These are phyloP conservation scores for Tanacetum coccineum DNA, from an alignment of 129 eudicot species.

Conservation along the genomic window DNA sequence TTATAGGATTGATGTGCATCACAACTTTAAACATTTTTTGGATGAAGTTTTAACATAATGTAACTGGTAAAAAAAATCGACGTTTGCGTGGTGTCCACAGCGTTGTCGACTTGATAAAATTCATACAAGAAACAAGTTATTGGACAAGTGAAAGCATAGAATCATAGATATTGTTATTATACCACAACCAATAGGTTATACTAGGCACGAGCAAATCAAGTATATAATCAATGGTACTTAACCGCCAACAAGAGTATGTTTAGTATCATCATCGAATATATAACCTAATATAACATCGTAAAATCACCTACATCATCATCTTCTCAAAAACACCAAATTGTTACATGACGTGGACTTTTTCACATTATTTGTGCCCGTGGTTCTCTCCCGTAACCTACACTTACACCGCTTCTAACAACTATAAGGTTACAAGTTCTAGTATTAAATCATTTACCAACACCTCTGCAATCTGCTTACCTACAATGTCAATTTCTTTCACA, in stretches of 20 bases:
- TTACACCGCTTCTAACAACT: conserved; percentile 26
- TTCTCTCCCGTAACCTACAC: conserved; percentile 33
- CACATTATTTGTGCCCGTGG: conserved; percentile 22
- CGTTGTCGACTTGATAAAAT: not conserved
- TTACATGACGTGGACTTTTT: not conserved
- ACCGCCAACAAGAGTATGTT: conserved; percentile 7
- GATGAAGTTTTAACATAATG: too few species aligned
- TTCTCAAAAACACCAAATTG: not conserved
- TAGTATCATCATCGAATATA: conserved; percentile 5
- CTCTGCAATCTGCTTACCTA: conserved; percentile 58
- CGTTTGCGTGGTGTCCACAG: too few species aligned
- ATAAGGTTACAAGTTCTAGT: conserved; percentile 38
- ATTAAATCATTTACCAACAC: conserved; percentile 68
- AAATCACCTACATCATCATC: conserved; percentile 9
- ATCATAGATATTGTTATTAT: too few species aligned
- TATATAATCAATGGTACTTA: not conserved
- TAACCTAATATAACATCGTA: not conserved
- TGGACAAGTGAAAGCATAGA: too few species aligned
- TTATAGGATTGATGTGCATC: not conserved
- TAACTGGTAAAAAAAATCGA: too few species aligned
- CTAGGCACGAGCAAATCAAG: too few species aligned
- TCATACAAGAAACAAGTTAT: too few species aligned
- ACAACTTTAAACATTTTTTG: too few species aligned
- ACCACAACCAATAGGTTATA: too few species aligned
- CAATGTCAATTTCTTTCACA: conserved; percentile 36